Percentiles rank a stretch among this genome's conserved stretches.
phyloP scores from a whole-genome alignment of 176 grass and related monocot genomes.

The Ananas comosus region DNA sequence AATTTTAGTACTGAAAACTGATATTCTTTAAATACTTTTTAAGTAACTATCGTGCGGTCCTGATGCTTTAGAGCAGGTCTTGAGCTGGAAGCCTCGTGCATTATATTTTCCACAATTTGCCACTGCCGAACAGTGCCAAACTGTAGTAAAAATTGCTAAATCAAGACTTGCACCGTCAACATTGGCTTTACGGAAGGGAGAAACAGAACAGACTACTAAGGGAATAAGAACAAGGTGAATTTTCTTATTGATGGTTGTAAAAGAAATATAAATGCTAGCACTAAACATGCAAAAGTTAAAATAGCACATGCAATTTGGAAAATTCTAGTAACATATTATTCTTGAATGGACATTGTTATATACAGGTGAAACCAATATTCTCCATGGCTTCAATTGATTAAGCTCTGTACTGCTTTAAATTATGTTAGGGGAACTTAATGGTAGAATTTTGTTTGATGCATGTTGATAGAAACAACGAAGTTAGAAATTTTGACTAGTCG shows the following conservation, averaged over 20 bases:
- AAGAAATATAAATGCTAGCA: not conserved
- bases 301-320: too few relatives aligned
- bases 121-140: conserved; percentile 66
- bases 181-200: conserved; percentile 81
- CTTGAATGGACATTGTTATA: too few relatives aligned
- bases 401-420: too few relatives aligned
- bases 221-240: conserved; percentile 94
- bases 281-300: not conserved
- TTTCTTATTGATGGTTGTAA: not conserved
- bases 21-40: conserved; percentile 3
- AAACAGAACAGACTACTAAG: conserved; percentile 67
- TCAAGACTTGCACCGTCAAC: conserved; percentile 70
- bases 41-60: conserved; percentile 7
- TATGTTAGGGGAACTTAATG: too few relatives aligned
- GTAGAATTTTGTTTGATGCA: too few relatives aligned
- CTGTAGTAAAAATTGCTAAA: conserved; percentile 60
- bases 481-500: too few relatives aligned
- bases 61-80: conserved; percentile 57
- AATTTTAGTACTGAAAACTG: too few relatives aligned
- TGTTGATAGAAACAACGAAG: too few relatives aligned
- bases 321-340: too few relatives aligned
- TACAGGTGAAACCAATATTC: too few relatives aligned
- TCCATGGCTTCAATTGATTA: too few relatives aligned
- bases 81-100: conserved; percentile 92
- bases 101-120: conserved; percentile 87